Percentiles rank a stretch among this genome's conserved stretches.
Evolutionary conservation across 2,329 filamentous ascomycete genomes (phyloP).

Genomic region (Colletotrichum somersetense): DNA sequence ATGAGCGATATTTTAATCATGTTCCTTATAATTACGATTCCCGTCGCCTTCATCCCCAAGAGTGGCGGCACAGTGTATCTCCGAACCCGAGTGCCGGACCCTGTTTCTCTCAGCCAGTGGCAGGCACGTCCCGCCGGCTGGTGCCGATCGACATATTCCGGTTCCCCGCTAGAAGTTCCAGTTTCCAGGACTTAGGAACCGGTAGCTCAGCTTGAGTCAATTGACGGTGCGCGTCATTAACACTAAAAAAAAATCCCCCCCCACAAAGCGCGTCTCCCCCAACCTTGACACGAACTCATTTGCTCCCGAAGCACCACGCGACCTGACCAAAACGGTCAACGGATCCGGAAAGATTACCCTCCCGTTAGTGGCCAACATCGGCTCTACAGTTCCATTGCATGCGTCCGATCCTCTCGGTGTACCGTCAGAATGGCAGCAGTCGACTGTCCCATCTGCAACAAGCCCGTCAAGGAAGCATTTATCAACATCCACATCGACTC

Average conservation of each 20-base stretch:
- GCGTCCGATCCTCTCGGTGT: neutral
- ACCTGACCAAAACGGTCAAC: neutral
- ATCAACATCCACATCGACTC: constrained; percentile 96
- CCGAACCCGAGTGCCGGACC: constrained; percentile 29
- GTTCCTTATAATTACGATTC: neutral
- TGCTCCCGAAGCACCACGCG: neutral
- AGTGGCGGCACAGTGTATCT: constrained; percentile 31
- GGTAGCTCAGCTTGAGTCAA: constrained; percentile 17
- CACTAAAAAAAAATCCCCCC: constrained; percentile 28
- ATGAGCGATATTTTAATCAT: neutral
- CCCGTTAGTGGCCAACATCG: neutral
- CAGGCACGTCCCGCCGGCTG: constrained; percentile 15
- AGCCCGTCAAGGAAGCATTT: constrained; percentile 75
- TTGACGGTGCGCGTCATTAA: constrained; percentile 31
- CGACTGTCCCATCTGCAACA: constrained; percentile 85
- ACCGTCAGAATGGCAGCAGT: constrained; percentile 58
- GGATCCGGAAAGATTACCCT: neutral
- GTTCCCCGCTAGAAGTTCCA: constrained; percentile 23
- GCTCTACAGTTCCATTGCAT: neutral
- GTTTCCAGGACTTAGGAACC: no score
- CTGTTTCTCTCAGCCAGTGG: neutral
- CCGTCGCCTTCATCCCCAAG: constrained; percentile 1
- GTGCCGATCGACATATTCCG: constrained; percentile 29
- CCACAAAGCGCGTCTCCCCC: constrained; percentile 23
- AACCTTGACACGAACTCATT: neutral